Evolutionary conservation across 2,329 filamentous ascomycete genomes (phyloP).

Genomic region (Akanthomyces dipterigenus): DNA sequence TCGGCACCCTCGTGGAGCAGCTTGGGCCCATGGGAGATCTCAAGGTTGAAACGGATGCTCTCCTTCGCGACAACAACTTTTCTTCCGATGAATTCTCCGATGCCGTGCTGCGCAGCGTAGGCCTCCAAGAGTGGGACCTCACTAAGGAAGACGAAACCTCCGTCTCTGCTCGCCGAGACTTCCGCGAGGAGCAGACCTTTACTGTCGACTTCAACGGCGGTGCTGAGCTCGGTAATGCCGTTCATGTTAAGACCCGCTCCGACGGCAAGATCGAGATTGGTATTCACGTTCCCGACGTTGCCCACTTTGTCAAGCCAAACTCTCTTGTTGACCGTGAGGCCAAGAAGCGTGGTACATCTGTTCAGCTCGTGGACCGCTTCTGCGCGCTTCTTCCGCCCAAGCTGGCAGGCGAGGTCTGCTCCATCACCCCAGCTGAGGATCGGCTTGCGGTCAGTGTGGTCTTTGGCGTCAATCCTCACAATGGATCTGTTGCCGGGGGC

Average conservation of each 20-base stretch:
- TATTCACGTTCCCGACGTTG: conserved; percentile 89
- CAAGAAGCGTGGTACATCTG: conserved; percentile 93
- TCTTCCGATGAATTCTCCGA: conserved; percentile 96
- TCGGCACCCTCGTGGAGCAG: conserved; percentile 94
- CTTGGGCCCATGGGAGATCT: conserved; percentile 95
- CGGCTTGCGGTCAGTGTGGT: conserved; percentile 88
- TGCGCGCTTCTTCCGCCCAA: conserved; percentile 84
- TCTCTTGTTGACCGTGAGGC: conserved; percentile 94
- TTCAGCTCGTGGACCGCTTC: conserved; percentile 85
- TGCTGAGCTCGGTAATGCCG: conserved; percentile 82
- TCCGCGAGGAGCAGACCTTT: conserved; percentile 81
- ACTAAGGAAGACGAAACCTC: conserved; percentile 72
- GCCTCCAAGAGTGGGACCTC: conserved; percentile 85
- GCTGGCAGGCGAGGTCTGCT: conserved; percentile 81
- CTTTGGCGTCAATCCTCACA: conserved; percentile 80
- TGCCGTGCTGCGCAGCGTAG: conserved; percentile 87
- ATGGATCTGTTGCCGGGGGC: conserved; percentile 70
- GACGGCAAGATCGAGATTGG: conserved; percentile 90
- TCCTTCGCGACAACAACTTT: conserved; percentile 98
- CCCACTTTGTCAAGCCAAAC: conserved; percentile 94
- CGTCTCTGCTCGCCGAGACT: conserved; percentile 74
- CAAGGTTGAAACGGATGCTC: conserved; percentile 94
- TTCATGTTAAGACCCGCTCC: conserved; percentile 78
- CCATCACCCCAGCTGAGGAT: conserved; percentile 78
- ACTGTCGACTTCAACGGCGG: conserved; percentile 87